Conservation (phyloP, 257 asterid genomes). For the Solanum ossicruentum region DNA sequence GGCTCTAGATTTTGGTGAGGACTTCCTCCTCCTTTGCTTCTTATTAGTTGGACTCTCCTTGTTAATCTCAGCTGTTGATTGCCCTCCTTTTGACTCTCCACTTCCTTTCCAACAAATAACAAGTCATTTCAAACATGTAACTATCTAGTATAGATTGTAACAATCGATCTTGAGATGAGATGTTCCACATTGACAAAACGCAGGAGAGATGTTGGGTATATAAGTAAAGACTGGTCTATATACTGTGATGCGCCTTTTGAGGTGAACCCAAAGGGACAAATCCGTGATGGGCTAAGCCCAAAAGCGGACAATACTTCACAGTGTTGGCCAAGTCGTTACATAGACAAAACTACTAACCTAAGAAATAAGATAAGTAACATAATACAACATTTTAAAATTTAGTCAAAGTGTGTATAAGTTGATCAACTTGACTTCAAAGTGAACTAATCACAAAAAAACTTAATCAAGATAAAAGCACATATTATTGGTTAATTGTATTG, state of each 20-base stretch:
- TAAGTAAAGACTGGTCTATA: too few species aligned
- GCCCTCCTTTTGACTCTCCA: conserved; percentile 26
- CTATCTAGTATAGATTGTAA: neutral
- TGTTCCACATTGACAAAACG: too few species aligned
- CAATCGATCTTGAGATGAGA: too few species aligned
- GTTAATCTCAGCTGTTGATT: conserved; percentile 24
- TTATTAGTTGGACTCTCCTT: conserved; percentile 20
- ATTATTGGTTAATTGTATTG: neutral
- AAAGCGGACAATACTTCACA: too few species aligned
- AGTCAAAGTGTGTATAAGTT: too few species aligned
- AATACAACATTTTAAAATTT: neutral
- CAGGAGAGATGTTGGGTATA: too few species aligned
- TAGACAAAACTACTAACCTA: neutral
- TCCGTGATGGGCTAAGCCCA: too few species aligned
- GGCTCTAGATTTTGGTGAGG: conserved; percentile 28
- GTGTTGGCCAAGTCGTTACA: too few species aligned
- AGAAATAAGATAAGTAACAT: neutral
- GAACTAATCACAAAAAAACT: neutral
- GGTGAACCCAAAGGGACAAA: too few species aligned
- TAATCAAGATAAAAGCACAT: neutral
- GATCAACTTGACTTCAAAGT: neutral
- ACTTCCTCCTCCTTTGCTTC: conserved; percentile 54
- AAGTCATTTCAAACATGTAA: neutral
- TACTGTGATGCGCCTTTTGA: too few species aligned
- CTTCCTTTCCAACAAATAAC: conserved; percentile 15